Conservation (phyloP, 2,329 filamentous ascomycete species). For the Botrytis aclada region DNA sequence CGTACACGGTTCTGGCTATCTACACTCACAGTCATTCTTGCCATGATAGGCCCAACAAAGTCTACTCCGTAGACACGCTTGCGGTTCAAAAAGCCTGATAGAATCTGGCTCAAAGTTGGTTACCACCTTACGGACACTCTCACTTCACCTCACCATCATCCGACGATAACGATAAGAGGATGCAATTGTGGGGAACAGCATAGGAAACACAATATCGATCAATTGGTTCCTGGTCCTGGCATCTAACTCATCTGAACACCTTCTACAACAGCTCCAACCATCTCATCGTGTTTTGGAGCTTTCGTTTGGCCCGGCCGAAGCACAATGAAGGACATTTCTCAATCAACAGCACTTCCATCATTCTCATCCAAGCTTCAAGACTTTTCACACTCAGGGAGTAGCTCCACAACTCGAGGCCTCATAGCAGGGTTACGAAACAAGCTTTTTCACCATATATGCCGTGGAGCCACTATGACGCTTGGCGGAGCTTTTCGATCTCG, state of each 20-base stretch:
- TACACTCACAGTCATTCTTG: background rate
- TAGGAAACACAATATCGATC: background rate
- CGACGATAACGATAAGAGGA: constrained; percentile 4
- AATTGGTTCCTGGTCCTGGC: background rate
- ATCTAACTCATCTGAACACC: background rate
- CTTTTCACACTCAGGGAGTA: background rate
- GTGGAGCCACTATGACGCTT: constrained; percentile 16
- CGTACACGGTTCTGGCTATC: background rate
- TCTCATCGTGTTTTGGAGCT: background rate
- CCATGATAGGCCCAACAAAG: background rate
- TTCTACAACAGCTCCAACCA: background rate
- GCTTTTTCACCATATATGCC: constrained; percentile 14
- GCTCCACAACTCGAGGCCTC: background rate
- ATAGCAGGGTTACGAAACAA: constrained; percentile 18
- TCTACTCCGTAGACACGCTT: background rate
- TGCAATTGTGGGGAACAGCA: background rate
- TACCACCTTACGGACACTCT: background rate
- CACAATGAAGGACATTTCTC: background rate
- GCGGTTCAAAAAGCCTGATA: background rate
- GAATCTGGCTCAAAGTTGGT: background rate
- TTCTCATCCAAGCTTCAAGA: background rate
- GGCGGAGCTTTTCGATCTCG: background rate
- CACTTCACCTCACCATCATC: background rate
- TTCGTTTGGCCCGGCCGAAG: background rate
- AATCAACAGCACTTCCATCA: background rate